Evolutionary conservation across 257 asterid genomes (phyloP), one percentile per base, ranked within the genome.

Genomic region (Ilex asprella): DNA sequence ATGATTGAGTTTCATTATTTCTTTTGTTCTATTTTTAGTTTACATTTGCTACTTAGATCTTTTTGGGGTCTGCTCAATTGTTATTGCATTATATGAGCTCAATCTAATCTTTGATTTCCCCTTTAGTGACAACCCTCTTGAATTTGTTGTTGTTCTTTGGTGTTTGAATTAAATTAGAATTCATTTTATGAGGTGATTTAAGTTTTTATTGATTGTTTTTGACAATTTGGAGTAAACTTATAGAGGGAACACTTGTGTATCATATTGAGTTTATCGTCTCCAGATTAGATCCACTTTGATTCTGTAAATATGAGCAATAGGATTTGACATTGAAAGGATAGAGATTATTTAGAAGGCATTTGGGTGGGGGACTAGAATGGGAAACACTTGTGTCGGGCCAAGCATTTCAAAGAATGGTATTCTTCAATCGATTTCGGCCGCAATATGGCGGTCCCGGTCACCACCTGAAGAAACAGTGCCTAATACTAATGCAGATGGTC

Each of bases 371-470:
- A 63, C 41, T 35, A 35, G 41, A 35, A 91, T 91, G 97, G 97
- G 97, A 72, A 91, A 91, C 73, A 87, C 90, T 77, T 91, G 97
- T 73, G 95, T 87, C 60, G 97, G 97, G 65, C 97, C 97, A 2
- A 79, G 76, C 68, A 74, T 86, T 41, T 66, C 89, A 1, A 91
- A 81, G 67, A 91, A 72, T 70, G 73, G 86, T 15, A 68, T 91
- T 35, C 61, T 91, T 31, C 93, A 90, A 79, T 90, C 97, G 2
- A 89, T 90, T 63, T 87, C 96, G 31, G 96, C 89, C 8, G 93
- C 91, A 60, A 82, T 87, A 86, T 90, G 97, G 97, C 91, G 93
- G 66, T 15, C 84, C 68, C 87, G 86, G 16, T 12, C n/a, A n/a
- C n/a, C 72, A 30, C 91, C 95, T 1, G 92, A 80, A 16, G 73